phyloP scores from a whole-genome alignment of 345 rosid species.

The Bruguiera parviflora region DNA sequence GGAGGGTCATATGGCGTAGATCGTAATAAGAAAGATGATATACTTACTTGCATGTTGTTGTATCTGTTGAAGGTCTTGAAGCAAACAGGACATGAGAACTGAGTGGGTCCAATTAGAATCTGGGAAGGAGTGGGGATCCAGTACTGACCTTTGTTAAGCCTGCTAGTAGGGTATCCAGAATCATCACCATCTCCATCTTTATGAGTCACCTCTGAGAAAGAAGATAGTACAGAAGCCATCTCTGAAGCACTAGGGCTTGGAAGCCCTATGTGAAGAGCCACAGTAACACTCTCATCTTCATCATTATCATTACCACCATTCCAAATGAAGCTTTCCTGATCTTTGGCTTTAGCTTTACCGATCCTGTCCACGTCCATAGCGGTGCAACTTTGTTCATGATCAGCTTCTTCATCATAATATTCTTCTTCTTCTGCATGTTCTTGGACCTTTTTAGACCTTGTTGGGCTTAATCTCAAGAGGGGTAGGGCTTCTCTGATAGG shows the following conservation, averaged over 20 bases:
- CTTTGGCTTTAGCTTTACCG: slow-evolving; percentile 22
- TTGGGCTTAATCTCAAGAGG: slow-evolving; percentile 66
- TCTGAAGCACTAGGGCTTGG: slow-evolving; percentile 88
- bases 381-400: slow-evolving; percentile 32
- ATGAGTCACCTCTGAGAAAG: slow-evolving; percentile 36
- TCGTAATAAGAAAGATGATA: background rate
- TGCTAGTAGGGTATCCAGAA: slow-evolving; percentile 50
- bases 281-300: slow-evolving; percentile 55
- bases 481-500: slow-evolving; percentile 87
- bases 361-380: slow-evolving; percentile 34
- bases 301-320: slow-evolving; percentile 1
- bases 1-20: background rate
- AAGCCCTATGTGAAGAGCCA: slow-evolving; percentile 91
- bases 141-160: slow-evolving; percentile 88
- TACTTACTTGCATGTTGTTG: slow-evolving; percentile 93
- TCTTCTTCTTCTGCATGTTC: slow-evolving; percentile 22
- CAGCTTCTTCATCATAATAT: slow-evolving; percentile 4
- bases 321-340: slow-evolving; percentile 12
- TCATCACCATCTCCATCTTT: slow-evolving; percentile 49
- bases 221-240: slow-evolving; percentile 60
- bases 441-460: slow-evolving; percentile 38
- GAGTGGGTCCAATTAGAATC: slow-evolving; percentile 97
- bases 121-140: slow-evolving; percentile 99
- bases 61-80: slow-evolving; percentile 94
- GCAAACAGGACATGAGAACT: slow-evolving; percentile 98